phyloP scores from a whole-genome alignment of 148 eudicot species.

The Pouteria glomerata region DNA sequence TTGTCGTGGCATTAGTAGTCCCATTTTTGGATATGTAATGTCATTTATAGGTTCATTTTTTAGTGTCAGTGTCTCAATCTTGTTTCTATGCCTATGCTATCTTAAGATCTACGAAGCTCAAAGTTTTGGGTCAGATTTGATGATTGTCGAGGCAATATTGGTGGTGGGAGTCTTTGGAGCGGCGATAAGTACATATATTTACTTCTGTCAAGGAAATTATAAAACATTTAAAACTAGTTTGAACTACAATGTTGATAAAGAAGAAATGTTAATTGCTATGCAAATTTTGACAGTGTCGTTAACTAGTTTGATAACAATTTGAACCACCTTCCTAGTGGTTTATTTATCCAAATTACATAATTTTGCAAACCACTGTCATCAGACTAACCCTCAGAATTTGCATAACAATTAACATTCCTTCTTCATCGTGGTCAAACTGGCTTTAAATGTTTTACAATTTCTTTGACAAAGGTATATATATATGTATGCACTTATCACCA shows the following conservation, averaged over 20 bases:
- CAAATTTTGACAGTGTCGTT: too few species aligned
- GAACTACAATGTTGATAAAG: background rate
- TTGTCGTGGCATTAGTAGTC: constrained; percentile 50
- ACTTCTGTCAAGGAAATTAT: constrained; percentile 38
- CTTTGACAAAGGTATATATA: constrained; percentile 34
- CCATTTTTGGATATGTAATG: too few species aligned
- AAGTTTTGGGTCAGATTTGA: constrained; percentile 27
- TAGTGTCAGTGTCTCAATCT: constrained; percentile 40
- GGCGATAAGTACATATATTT: constrained; percentile 45
- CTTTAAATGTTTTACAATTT: constrained; percentile 25
- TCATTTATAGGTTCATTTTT: constrained; percentile 56
- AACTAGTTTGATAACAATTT: too few species aligned
- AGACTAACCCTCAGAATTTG: too few species aligned
- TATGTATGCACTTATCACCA: constrained; percentile 43
- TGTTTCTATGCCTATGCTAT: constrained; percentile 65
- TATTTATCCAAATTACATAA: too few species aligned
- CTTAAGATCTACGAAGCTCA: constrained; percentile 36
- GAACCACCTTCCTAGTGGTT: too few species aligned
- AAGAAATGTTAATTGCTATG: too few species aligned
- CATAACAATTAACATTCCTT: too few species aligned
- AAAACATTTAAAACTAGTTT: constrained; percentile 7
- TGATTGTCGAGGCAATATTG: constrained; percentile 31
- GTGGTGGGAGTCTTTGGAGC: constrained; percentile 29
- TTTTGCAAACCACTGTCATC: too few species aligned
- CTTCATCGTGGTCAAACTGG: background rate